phyloP scores from a whole-genome alignment of 345 rosid species.

The Turritis glabra region DNA sequence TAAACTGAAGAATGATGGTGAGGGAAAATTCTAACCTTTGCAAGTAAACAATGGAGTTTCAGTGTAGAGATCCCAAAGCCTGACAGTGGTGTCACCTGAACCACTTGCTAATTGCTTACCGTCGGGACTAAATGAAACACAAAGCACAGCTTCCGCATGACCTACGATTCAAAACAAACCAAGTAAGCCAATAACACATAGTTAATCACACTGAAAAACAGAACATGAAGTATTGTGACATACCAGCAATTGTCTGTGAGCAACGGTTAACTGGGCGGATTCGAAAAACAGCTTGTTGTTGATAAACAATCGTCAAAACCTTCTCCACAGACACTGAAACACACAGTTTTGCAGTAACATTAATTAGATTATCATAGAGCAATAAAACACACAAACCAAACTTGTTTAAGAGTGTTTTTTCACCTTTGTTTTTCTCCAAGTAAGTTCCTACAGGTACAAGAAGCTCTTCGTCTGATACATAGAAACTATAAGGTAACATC shows the following conservation, averaged over 20 bases:
- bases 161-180: slow-evolving; percentile 41
- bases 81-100: slow-evolving; percentile 93
- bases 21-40: slow-evolving; percentile 51
- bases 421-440: slow-evolving; percentile 84
- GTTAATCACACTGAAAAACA: neutral
- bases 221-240: slow-evolving; percentile 4
- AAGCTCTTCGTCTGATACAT: slow-evolving; percentile 83
- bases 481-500: slow-evolving; percentile 83
- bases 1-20: neutral
- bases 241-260: slow-evolving; percentile 91
- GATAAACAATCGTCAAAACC: slow-evolving; percentile 86
- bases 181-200: neutral
- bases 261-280: slow-evolving; percentile 88
- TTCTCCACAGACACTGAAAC: slow-evolving; percentile 92
- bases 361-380: neutral
- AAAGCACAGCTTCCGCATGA: slow-evolving; percentile 87
- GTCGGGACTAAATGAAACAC: slow-evolving; percentile 93
- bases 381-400: neutral
- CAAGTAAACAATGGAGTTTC: slow-evolving; percentile 95
- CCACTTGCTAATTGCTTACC: slow-evolving; percentile 94
- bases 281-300: slow-evolving; percentile 92
- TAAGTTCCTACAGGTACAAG: slow-evolving; percentile 74
- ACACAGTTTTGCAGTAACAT: neutral
- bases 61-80: slow-evolving; percentile 92
- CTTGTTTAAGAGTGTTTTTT: neutral